A percentile compares a stretch with the other conserved stretches of the same genome.
phyloP scores from a whole-genome alignment of 2,329 filamentous ascomycete genomes.

The Fusarium sp. region DNA sequence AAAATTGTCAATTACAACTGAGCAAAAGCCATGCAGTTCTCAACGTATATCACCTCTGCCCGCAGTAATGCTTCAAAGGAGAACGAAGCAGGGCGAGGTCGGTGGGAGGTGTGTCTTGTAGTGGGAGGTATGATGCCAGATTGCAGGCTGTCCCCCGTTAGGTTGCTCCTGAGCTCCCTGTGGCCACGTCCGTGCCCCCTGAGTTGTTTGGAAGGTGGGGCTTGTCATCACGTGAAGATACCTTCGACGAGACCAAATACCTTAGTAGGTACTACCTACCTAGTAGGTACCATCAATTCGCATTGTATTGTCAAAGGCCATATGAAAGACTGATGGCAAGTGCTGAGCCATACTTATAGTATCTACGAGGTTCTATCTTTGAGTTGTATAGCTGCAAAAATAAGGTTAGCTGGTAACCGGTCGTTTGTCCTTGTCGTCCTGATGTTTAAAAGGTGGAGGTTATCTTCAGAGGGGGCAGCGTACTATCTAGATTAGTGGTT shows the following conservation, averaged over 20 bases:
- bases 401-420: not conserved
- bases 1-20: conserved; percentile 40
- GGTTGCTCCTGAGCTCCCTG: conserved; percentile 51
- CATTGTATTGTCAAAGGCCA: not conserved
- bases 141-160: conserved; percentile 55
- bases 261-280: too few species aligned
- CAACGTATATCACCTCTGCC: conserved; percentile 50
- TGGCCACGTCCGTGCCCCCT: conserved; percentile 48
- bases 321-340: not conserved
- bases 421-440: not conserved
- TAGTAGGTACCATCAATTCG: not conserved
- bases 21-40: conserved; percentile 37
- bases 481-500: too few species aligned
- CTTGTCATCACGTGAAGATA: conserved; percentile 49
- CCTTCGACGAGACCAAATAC: not conserved
- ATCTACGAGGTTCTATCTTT: not conserved
- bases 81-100: conserved; percentile 45
- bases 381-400: not conserved
- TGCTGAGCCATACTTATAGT: not conserved
- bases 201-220: conserved; percentile 44
- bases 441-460: not conserved
- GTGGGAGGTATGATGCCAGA: conserved; percentile 60
- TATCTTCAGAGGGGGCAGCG: not conserved
- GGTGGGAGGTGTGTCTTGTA: conserved; percentile 45
- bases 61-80: conserved; percentile 48